Percentiles rank a stretch among this genome's conserved stretches.
These are phyloP conservation scores for Vanilla planifolia DNA, from an alignment of 106 monocot genomes.

Conservation along the genomic window DNA sequence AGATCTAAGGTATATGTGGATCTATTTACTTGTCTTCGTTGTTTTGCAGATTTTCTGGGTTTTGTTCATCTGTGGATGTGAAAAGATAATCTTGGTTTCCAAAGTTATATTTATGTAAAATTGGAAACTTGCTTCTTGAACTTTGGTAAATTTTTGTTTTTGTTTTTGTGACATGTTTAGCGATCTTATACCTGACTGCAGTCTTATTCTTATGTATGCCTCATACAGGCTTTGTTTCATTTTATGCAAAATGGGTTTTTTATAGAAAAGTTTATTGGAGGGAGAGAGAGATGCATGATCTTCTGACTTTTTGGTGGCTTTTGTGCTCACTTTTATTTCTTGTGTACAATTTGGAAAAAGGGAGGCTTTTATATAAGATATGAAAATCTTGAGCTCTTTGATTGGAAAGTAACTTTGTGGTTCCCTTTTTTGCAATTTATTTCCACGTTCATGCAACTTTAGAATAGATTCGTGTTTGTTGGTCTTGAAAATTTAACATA, in stretches of 20 bases:
- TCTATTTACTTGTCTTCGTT: neutral
- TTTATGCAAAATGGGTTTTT: too few relatives aligned
- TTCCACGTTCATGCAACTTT: neutral
- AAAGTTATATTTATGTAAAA: neutral
- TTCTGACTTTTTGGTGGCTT: neutral
- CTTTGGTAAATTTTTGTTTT: too few relatives aligned
- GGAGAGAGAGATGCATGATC: neutral
- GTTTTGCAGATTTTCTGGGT: neutral
- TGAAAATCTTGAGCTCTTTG: neutral
- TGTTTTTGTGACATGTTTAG: too few relatives aligned
- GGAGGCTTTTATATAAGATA: neutral
- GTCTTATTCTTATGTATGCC: too few relatives aligned
- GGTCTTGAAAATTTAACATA: neutral
- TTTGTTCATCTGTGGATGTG: neutral
- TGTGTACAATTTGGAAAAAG: neutral
- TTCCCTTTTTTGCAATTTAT: neutral
- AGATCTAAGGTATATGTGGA: conserved; percentile 43
- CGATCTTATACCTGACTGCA: too few relatives aligned
- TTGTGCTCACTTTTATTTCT: neutral
- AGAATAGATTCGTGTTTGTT: neutral
- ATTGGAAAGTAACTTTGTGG: neutral
- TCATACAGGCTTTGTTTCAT: too few relatives aligned
- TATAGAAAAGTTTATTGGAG: too few relatives aligned
- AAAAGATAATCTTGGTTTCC: neutral
- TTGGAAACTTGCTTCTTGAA: too few relatives aligned